Conservation (phyloP, 805 yeast species). For the Ogataea polymorpha region DNA sequence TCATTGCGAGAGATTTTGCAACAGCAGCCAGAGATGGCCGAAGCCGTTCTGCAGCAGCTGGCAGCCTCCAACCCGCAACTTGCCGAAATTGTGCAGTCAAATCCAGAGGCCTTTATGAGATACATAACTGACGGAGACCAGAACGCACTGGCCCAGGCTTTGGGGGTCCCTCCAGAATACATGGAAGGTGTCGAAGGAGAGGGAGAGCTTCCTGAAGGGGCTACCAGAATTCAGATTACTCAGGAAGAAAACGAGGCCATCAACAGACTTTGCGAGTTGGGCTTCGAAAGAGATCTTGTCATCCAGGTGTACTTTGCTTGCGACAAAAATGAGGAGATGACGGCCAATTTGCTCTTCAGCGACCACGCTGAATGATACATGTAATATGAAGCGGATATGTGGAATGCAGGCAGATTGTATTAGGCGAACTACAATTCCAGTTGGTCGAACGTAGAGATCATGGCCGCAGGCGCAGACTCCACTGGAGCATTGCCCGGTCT, state of each 20-base stretch:
- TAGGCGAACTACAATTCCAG: conserved; percentile 2
- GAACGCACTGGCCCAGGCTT: conserved; percentile 45
- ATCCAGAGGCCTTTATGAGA: conserved; percentile 87
- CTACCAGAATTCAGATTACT: conserved; percentile 59
- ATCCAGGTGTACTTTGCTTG: conserved; percentile 96
- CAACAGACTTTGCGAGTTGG: conserved; percentile 83
- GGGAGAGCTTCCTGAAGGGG: conserved; percentile 41
- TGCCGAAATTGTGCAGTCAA: conserved; percentile 71
- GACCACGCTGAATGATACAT: conserved; percentile 40
- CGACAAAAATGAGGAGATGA: conserved; percentile 94
- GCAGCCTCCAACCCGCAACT: conserved; percentile 81
- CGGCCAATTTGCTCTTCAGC: conserved; percentile 86
- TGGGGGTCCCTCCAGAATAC: conserved; percentile 39
- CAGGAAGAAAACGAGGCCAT: conserved; percentile 89
- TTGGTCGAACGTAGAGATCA: conserved; percentile 7
- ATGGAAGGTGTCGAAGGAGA: conserved; percentile 34
- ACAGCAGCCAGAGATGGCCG: conserved; percentile 85
- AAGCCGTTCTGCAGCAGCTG: conserved; percentile 76
- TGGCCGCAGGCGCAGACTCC: neutral
- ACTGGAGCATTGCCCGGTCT: conserved; percentile 74
- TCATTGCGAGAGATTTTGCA: conserved; percentile 75
- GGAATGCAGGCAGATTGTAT: neutral
- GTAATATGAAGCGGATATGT: conserved; percentile 1
- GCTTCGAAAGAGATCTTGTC: conserved; percentile 84
- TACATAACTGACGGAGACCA: conserved; percentile 64